These are phyloP conservation scores for Teunomyces pallodes DNA, from an alignment of 805 yeast species.

Conservation along the genomic window DNA sequence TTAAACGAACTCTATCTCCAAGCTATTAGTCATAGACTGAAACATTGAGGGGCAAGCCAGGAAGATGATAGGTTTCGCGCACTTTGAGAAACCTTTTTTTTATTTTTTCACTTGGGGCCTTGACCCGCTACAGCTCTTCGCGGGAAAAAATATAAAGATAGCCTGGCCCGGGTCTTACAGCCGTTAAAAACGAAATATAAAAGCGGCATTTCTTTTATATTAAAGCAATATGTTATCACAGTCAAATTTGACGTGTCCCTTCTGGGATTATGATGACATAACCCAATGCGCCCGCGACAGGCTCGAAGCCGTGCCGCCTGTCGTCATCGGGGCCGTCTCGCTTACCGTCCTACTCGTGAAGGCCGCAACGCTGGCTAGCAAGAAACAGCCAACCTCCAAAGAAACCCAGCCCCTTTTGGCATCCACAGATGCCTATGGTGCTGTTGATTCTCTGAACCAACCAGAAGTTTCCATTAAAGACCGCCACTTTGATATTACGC, in stretches of 20 bases:
- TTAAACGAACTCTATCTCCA: neutral
- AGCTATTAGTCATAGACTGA: neutral
- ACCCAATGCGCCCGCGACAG: slow-evolving; percentile 49
- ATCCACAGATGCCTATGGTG: slow-evolving; percentile 29
- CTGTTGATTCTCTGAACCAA: slow-evolving; percentile 11
- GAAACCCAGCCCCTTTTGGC: slow-evolving; percentile 37
- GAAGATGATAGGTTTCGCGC: neutral
- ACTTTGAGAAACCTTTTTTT: neutral
- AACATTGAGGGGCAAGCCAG: neutral
- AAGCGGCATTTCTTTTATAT: neutral
- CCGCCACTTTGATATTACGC: slow-evolving; percentile 64
- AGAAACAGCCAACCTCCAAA: slow-evolving; percentile 1
- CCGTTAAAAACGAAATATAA: neutral
- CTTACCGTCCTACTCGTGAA: slow-evolving; percentile 22
- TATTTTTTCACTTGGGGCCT: neutral
- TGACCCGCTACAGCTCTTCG: neutral
- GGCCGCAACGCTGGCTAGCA: slow-evolving; percentile 13
- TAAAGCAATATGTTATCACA: neutral
- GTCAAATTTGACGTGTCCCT: slow-evolving; percentile 12
- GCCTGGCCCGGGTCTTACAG: neutral
- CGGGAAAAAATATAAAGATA: neutral
- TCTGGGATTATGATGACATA: slow-evolving; percentile 64
- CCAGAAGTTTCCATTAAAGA: slow-evolving; percentile 39
- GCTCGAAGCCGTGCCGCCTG: slow-evolving; percentile 35
- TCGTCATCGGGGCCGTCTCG: slow-evolving; percentile 29